Conservation (phyloP, 768 basidiomycete genomes). For the Clathrus columnatus region DNA sequence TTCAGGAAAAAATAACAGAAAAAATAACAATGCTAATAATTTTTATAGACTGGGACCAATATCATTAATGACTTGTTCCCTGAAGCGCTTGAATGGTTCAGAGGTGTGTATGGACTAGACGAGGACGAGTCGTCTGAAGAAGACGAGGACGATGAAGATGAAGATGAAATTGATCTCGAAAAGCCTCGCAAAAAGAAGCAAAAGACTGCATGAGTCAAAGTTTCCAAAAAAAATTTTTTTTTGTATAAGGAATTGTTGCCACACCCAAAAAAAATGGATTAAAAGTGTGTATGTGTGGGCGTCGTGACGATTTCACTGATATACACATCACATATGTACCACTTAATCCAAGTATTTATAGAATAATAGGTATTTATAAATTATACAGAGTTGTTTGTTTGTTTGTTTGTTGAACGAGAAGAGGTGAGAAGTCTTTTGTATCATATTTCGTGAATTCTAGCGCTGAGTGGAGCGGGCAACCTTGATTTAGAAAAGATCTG, state of each 20-base stretch:
- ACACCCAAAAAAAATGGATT: neutral
- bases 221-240: conserved; percentile 8
- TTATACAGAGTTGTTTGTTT: neutral
- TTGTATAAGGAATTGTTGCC: neutral
- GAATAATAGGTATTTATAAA: neutral
- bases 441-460: no score
- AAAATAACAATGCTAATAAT: neutral
- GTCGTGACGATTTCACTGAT: neutral
- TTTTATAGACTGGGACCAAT: conserved; percentile 51
- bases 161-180: conserved; percentile 82
- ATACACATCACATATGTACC: no score
- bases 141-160: conserved; percentile 49
- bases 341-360: no score
- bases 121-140: conserved; percentile 62
- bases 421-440: no score
- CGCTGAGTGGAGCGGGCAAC: neutral
- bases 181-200: conserved; percentile 71
- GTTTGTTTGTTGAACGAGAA: no score
- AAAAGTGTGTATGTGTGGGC: neutral
- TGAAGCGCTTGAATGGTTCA: conserved; percentile 75
- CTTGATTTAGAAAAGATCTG: no score
- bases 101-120: conserved; percentile 57
- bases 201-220: conserved; percentile 51
- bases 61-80: conserved; percentile 76
- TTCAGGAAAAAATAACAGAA: neutral